These are phyloP conservation scores for Cardamine chenopodiifolia DNA, from an alignment of 345 rosid species.

Conservation along the genomic window DNA sequence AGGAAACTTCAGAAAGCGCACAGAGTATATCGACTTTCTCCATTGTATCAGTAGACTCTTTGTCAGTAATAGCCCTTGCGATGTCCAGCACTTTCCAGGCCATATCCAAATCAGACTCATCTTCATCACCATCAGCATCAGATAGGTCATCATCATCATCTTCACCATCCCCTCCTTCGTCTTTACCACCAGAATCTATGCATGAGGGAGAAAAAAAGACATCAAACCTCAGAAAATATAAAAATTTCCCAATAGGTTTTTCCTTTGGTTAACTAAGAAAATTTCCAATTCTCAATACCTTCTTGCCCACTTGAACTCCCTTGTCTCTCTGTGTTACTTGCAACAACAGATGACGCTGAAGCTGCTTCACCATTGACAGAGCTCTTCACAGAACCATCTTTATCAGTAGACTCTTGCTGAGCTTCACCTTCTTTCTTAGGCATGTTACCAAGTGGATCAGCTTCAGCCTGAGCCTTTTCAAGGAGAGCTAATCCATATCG, in stretches of 20 bases:
- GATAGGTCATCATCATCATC: slow-evolving; percentile 63
- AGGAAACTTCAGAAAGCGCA: slow-evolving; percentile 77
- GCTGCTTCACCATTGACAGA: slow-evolving; percentile 49
- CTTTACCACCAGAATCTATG: slow-evolving; percentile 57
- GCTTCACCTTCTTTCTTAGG: slow-evolving; percentile 63
- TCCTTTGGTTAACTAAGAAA: not conserved
- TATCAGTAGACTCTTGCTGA: slow-evolving; percentile 43
- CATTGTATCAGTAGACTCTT: slow-evolving; percentile 59
- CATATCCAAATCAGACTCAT: slow-evolving; percentile 88
- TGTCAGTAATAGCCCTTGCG: slow-evolving; percentile 88
- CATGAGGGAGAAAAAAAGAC: not conserved
- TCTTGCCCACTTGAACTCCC: slow-evolving; percentile 56
- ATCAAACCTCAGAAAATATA: not conserved
- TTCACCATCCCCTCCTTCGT: slow-evolving; percentile 59
- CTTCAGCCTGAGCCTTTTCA: slow-evolving; percentile 89
- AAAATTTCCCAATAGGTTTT: not conserved
- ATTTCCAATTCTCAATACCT: slow-evolving; percentile 28
- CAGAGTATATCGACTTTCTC: slow-evolving; percentile 87
- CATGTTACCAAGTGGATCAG: slow-evolving; percentile 78
- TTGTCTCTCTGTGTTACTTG: slow-evolving; percentile 52
- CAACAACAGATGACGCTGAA: slow-evolving; percentile 50
- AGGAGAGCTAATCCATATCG: slow-evolving; percentile 79
- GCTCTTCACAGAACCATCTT: slow-evolving; percentile 53
- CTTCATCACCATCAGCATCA: slow-evolving; percentile 78
- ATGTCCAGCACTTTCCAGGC: slow-evolving; percentile 96